Evolutionary conservation across 1,284 basidiomycete species (phyloP).

Genomic region (Microbotryum violaceum): DNA sequence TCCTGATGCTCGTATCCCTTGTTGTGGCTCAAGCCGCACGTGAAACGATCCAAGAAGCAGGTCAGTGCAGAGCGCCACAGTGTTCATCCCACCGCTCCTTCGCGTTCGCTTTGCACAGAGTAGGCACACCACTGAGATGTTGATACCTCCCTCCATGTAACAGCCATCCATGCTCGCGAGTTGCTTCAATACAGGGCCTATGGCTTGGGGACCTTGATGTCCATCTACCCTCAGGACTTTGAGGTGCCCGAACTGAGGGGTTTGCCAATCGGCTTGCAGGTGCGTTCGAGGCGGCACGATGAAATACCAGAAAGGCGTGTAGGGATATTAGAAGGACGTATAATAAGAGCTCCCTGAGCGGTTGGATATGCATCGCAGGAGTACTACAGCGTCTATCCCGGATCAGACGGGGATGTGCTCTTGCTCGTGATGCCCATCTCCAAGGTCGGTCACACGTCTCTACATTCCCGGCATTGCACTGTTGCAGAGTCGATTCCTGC

Average conservation of each 20-base stretch:
- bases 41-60: slow-evolving; percentile 28
- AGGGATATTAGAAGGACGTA: not conserved
- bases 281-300: not conserved
- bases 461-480: no score
- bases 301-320: not conserved
- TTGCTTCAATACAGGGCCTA: slow-evolving; percentile 21
- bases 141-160: not conserved
- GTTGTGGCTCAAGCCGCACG: slow-evolving; percentile 6
- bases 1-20: not conserved
- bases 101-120: not conserved
- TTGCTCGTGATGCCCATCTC: slow-evolving; percentile 31
- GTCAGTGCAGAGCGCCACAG: slow-evolving; percentile 6
- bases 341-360: not conserved
- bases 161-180: slow-evolving; percentile 30
- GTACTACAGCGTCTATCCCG: slow-evolving; percentile 29
- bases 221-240: slow-evolving; percentile 15
- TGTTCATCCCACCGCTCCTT: no score
- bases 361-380: slow-evolving; percentile 14
- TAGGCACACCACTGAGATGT: not conserved
- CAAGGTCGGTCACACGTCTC: slow-evolving; percentile 7
- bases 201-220: slow-evolving; percentile 20
- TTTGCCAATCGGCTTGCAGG: slow-evolving; percentile 25
- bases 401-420: slow-evolving; percentile 27
- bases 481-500: no score
- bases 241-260: slow-evolving; percentile 5